Conservation (phyloP, 208 protist genomes). For the Leishmania turanica region DNA sequence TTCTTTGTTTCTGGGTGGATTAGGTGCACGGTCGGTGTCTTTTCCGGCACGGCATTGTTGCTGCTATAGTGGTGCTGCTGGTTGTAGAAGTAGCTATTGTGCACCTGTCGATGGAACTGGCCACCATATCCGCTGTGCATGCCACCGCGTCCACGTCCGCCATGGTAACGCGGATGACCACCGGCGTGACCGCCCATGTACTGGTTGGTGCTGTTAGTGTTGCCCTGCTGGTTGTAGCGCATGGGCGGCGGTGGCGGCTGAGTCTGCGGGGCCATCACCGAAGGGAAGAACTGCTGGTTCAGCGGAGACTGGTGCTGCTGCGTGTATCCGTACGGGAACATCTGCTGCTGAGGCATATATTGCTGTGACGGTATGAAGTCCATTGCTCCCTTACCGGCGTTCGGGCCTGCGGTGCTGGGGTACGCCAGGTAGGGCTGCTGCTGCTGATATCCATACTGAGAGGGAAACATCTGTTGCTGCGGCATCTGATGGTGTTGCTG, state of each 20-base stretch:
- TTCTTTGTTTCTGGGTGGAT: conserved; percentile 47
- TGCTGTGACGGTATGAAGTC: conserved; percentile 20
- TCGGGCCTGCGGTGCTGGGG: conserved; percentile 9
- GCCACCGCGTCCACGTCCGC: conserved; percentile 24
- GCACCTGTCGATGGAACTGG: conserved; percentile 38
- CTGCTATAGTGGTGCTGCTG: conserved; percentile 53
- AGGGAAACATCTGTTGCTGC: conserved; percentile 17
- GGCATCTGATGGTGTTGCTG: conserved; percentile 23
- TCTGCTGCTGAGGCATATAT: conserved; percentile 32
- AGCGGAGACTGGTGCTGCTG: conserved; percentile 12
- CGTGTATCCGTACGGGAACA: conserved; percentile 37
- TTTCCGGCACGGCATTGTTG: conserved; percentile 78
- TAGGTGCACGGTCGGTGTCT: conserved; percentile 59
- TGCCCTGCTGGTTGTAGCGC: conserved; percentile 31
- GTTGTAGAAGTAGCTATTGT: conserved; percentile 55
- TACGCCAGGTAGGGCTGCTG: conserved; percentile 28
- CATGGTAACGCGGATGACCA: conserved; percentile 8
- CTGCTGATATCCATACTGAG: conserved; percentile 24
- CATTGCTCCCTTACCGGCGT: conserved; percentile 17
- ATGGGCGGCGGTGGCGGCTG: conserved; percentile 16
- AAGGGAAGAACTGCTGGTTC: conserved; percentile 19
- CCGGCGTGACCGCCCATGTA: conserved; percentile 14
- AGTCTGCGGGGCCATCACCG: conserved; percentile 9
- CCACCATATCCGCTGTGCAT: conserved; percentile 20
- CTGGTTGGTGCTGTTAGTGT: conserved; percentile 30